These are phyloP conservation scores for Syzygium jambos DNA, from an alignment of 345 rosid species.

Conservation along the genomic window DNA sequence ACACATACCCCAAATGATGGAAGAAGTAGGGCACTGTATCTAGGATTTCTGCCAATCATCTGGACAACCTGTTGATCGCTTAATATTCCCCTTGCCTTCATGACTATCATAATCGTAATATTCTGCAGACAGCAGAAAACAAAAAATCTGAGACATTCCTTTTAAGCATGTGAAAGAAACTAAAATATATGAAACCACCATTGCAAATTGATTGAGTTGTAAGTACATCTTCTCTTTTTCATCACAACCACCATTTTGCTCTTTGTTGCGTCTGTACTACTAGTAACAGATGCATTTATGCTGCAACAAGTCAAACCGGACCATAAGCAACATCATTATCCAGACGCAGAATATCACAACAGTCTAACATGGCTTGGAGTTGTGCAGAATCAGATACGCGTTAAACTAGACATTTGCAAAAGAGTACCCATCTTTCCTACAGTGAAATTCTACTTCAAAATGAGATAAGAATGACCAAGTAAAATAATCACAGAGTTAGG, in stretches of 20 bases:
- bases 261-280: constrained; percentile 72
- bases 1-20: constrained; percentile 74
- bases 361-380: neutral
- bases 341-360: neutral
- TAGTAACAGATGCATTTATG: constrained; percentile 84
- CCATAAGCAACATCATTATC: neutral
- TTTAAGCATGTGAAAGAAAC: neutral
- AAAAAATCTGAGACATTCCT: neutral
- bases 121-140: constrained; percentile 5
- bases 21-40: constrained; percentile 56
- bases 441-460: neutral
- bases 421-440: neutral
- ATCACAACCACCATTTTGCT: constrained; percentile 78
- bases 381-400: neutral
- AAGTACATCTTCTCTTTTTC: constrained; percentile 82
- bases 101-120: constrained; percentile 76
- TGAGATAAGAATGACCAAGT: neutral
- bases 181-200: constrained; percentile 27
- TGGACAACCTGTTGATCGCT: constrained; percentile 86
- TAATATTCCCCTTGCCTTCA: constrained; percentile 94
- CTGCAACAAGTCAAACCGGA: constrained; percentile 14
- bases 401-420: neutral
- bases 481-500: neutral
- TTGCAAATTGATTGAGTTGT: constrained; percentile 58
- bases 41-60: constrained; percentile 95